phyloP scores from a whole-genome alignment of 2,329 filamentous ascomycete genomes.

The Colletotrichum trifolii region DNA sequence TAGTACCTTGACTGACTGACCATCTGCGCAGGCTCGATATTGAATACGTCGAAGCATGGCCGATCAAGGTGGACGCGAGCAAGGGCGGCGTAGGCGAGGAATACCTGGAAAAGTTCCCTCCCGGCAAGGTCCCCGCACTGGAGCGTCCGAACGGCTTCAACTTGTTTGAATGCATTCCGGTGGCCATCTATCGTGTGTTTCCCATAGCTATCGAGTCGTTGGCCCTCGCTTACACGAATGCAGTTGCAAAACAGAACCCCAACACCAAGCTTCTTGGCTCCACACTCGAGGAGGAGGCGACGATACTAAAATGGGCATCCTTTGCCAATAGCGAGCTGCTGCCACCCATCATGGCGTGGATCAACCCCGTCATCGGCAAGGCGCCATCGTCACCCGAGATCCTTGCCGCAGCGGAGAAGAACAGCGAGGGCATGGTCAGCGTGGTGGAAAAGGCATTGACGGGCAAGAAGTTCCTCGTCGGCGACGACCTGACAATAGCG shows the following conservation, averaged over 20 bases:
- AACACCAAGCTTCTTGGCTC: slow-evolving; percentile 28
- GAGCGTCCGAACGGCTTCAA: slow-evolving; percentile 23
- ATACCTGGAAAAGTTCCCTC: slow-evolving; percentile 22
- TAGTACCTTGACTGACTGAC: neutral
- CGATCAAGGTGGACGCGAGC: slow-evolving; percentile 29
- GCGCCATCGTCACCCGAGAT: slow-evolving; percentile 18
- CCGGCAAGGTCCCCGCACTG: slow-evolving; percentile 22
- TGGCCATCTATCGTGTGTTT: slow-evolving; percentile 20
- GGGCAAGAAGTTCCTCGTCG: slow-evolving; percentile 30
- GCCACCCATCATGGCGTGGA: slow-evolving; percentile 28
- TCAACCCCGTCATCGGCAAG: slow-evolving; percentile 24
- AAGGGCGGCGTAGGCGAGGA: slow-evolving; percentile 27
- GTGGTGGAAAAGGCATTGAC: slow-evolving; percentile 28
- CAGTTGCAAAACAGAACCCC: slow-evolving; percentile 24
- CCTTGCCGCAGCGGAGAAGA: slow-evolving; percentile 24
- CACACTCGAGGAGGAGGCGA: slow-evolving; percentile 25
- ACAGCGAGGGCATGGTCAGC: slow-evolving; percentile 27
- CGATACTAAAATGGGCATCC: slow-evolving; percentile 27
- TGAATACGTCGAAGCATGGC: slow-evolving; percentile 28
- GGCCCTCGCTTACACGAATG: neutral
- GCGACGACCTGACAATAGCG: slow-evolving; percentile 23
- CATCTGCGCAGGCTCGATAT: slow-evolving; percentile 5
- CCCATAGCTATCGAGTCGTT: neutral
- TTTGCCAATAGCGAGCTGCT: slow-evolving; percentile 30
- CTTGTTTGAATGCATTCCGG: slow-evolving; percentile 21